Base-by-base conservation (phyloP, 805 yeast species). In the Candida silvicultrix region DNA sequence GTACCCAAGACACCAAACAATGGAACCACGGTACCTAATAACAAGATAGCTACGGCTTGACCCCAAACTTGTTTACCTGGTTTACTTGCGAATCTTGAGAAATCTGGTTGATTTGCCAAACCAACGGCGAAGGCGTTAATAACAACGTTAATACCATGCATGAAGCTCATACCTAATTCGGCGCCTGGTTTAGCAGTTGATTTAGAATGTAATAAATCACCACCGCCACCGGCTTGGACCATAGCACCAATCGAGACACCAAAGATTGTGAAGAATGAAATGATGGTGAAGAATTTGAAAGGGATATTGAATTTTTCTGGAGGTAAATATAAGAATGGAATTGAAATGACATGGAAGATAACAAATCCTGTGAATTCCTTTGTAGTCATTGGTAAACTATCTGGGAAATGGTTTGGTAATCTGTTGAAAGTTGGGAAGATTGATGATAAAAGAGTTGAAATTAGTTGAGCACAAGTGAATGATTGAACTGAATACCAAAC, bases 401-500 rank as follows among this genome's bases (percentile, higher is more conserved):
- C 65, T 5, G 74, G 69, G 18, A 70, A 53, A 2, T 71, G 66
- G 53, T 73, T 70, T 45, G 63, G 58, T 58, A 74, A 60, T 37
- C 57, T 62, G 55, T 63, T 55, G 53, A 64, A 75, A 12, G 63
- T 53, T 14, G 68, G 61, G 50, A 70, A 67, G 56, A 70, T 64
- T 35, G 70, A 58, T 19, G 69, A 60, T 18, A 74, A 45, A 16
- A 74, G 58, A 21, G 66, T 60, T 15, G 67, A 63, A 5, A 74
- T 53, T 41, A 74, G 61, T 39, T 67, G 67, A 6, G 75, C 78
- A 41, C 80, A 78, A 15, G 73, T 64, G 55, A 64, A 75, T 0
- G 76, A 60, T 48, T 73, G 76, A 10, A 70, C 67, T 4, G 73
- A 70, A 49, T 64, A 71, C 74, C 77, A 75, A 37, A 77, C 71